Conservation (phyloP, 108 stramenopile genomes). For the Parietichytrium sp. region DNA sequence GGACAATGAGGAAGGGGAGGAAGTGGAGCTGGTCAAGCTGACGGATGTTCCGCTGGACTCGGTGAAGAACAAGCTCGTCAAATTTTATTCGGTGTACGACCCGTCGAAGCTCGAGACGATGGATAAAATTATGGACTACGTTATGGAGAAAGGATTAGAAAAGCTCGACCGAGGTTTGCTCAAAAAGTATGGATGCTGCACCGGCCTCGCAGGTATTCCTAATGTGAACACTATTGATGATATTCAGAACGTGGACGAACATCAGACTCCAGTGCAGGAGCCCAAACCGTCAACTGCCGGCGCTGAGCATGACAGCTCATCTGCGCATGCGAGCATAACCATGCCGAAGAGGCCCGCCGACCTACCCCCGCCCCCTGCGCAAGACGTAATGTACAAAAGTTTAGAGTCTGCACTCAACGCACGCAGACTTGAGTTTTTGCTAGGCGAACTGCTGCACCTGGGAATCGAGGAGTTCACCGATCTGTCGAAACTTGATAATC, state of each 20-base stretch:
- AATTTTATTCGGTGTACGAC: conserved; percentile 9
- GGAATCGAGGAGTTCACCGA: conserved; percentile 20
- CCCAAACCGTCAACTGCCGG: no score
- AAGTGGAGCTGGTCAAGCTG: neutral
- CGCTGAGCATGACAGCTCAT: no score
- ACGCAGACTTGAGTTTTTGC: neutral
- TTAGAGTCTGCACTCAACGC: neutral
- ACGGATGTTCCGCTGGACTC: neutral
- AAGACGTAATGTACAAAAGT: conserved; percentile 35
- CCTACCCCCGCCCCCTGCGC: no score
- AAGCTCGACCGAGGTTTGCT: neutral
- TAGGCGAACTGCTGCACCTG: neutral
- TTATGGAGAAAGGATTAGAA: neutral
- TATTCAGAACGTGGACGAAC: no score
- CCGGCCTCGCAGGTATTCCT: neutral
- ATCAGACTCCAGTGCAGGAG: no score
- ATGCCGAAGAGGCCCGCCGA: no score
- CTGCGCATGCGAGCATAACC: no score
- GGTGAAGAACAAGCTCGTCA: neutral
- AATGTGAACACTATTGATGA: neutral
- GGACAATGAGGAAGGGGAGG: neutral
- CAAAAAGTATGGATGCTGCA: conserved; percentile 8
- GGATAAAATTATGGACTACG: conserved; percentile 13
- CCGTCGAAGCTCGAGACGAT: neutral
- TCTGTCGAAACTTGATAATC: conserved; percentile 5